Conservation (phyloP, 257 asterid species). For the Capsicum chinense region DNA sequence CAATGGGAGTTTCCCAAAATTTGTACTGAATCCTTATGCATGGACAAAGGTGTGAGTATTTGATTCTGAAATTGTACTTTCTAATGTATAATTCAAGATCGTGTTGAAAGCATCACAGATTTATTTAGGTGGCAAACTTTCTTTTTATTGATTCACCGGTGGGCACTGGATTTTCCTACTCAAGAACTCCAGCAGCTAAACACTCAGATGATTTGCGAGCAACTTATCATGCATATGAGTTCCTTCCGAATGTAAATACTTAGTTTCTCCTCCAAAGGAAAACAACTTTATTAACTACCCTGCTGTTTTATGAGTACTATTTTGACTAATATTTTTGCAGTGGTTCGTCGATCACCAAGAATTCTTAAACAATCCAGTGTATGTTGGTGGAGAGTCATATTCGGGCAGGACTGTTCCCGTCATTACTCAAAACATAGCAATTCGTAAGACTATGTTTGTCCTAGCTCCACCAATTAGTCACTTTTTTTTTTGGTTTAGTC, state of each 20-base stretch:
- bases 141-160: constrained; percentile 27
- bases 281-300: neutral
- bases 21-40: constrained; percentile 25
- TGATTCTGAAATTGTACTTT: neutral
- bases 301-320: neutral
- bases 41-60: constrained; percentile 31
- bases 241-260: constrained; percentile 28
- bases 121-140: constrained; percentile 27
- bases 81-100: neutral
- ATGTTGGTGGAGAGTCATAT: constrained; percentile 36
- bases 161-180: constrained; percentile 33
- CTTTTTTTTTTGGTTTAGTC: neutral
- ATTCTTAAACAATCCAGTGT: constrained; percentile 30
- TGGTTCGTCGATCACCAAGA: constrained; percentile 36
- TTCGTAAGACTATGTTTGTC: constrained; percentile 26
- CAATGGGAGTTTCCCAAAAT: constrained; percentile 32
- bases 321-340: constrained; percentile 26
- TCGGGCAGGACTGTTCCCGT: constrained; percentile 35
- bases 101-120: neutral
- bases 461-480: neutral
- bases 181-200: neutral
- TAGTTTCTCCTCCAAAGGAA: neutral
- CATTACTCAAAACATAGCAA: constrained; percentile 30
- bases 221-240: constrained; percentile 28
- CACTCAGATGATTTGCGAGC: constrained; percentile 22